Percentiles rank a stretch among this genome's conserved stretches.
These are phyloP conservation scores for Entonaema liquescens DNA, from an alignment of 495 filamentous ascomycete genomes.

Conservation along the genomic window DNA sequence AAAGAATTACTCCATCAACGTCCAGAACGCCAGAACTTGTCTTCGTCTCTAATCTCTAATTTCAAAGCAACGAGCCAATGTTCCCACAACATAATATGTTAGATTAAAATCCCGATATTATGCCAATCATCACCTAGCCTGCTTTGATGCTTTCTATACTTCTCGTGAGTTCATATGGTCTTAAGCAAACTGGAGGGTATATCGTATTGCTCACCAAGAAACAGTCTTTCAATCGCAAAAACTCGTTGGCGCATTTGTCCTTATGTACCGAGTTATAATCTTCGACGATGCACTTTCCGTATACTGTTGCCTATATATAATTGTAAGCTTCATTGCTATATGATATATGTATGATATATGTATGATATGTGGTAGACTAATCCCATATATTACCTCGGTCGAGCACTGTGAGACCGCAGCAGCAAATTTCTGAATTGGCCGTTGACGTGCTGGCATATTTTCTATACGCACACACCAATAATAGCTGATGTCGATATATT, in stretches of 20 bases:
- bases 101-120: background rate
- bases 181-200: background rate
- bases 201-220: slow-evolving; percentile 69
- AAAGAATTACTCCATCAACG: too few species aligned
- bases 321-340: slow-evolving; percentile 1
- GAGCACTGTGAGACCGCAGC: slow-evolving; percentile 84
- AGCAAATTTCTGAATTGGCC: slow-evolving; percentile 92
- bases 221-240: slow-evolving; percentile 86
- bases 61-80: background rate
- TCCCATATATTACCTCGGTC: slow-evolving; percentile 70
- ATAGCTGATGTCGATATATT: background rate
- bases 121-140: slow-evolving; percentile 8
- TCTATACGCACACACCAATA: background rate
- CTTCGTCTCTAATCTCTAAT: too few species aligned
- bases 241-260: slow-evolving; percentile 88
- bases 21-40: too few species aligned
- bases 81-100: background rate
- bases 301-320: slow-evolving; percentile 72
- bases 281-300: slow-evolving; percentile 89
- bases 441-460: slow-evolving; percentile 52
- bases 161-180: slow-evolving; percentile 10
- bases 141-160: slow-evolving; percentile 37
- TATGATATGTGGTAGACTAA: background rate
- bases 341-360: background rate
- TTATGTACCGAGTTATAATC: slow-evolving; percentile 93